Evolutionary conservation across 2,329 filamentous ascomycete genomes (phyloP).

Genomic region (Penicillium sp.): DNA sequence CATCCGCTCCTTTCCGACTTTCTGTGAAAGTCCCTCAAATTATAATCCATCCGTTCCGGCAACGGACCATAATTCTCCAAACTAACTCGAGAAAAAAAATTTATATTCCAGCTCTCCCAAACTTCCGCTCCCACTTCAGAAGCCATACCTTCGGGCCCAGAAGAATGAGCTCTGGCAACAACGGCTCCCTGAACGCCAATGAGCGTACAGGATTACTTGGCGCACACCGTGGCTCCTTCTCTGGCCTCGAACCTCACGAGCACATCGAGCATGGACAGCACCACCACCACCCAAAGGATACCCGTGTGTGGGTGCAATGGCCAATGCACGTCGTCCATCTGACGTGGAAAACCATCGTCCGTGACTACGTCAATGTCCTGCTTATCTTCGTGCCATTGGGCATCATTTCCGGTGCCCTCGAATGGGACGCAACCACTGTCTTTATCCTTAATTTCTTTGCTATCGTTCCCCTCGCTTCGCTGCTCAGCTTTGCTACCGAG

Average conservation of each 20-base stretch:
- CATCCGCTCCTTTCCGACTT: slow-evolving; percentile 4
- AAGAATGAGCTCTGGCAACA: slow-evolving; percentile 34
- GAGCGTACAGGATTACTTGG: slow-evolving; percentile 40
- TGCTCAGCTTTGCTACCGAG: slow-evolving; percentile 65
- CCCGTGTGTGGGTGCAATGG: slow-evolving; percentile 40
- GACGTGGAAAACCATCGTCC: slow-evolving; percentile 47
- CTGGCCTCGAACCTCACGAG: slow-evolving; percentile 18
- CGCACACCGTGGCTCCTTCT: slow-evolving; percentile 19
- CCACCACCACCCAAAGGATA: slow-evolving; percentile 38
- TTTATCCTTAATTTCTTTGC: slow-evolving; percentile 65
- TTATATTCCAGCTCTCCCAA: slow-evolving; percentile 24
- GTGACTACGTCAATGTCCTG: slow-evolving; percentile 59
- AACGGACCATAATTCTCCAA: not conserved
- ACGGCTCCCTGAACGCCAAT: slow-evolving; percentile 33
- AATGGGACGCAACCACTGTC: slow-evolving; percentile 57
- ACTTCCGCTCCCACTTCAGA: slow-evolving; percentile 32
- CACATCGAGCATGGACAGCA: slow-evolving; percentile 16
- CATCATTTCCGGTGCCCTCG: slow-evolving; percentile 61
- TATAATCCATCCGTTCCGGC: not conserved
- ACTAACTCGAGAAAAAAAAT: not conserved
- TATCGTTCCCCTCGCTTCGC: slow-evolving; percentile 61
- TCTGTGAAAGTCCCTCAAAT: slow-evolving; percentile 1
- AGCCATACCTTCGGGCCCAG: slow-evolving; percentile 32
- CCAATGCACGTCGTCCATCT: slow-evolving; percentile 42
- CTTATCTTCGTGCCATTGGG: slow-evolving; percentile 65